Evolutionary conservation across 2,329 filamentous ascomycete genomes (phyloP).

Genomic region (Torrubiellomyces zombiae): DNA sequence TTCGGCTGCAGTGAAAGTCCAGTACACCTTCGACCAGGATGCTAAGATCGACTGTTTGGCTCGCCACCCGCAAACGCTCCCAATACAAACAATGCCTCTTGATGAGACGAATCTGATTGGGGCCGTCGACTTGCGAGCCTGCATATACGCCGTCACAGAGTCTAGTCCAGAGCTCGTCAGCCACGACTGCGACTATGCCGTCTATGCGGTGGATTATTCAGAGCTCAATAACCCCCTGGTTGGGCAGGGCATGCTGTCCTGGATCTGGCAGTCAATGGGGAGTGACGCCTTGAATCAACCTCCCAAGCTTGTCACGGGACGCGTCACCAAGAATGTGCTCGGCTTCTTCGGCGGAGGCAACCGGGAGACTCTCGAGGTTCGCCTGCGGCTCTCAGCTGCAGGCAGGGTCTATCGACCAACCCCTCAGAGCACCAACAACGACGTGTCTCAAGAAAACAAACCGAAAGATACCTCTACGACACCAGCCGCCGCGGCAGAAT

Average conservation of each 20-base stretch:
- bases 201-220: constrained; percentile 93
- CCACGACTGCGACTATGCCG: constrained; percentile 72
- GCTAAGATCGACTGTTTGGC: constrained; percentile 81
- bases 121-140: constrained; percentile 71
- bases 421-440: constrained; percentile 10
- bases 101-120: constrained; percentile 73
- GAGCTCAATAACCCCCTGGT: constrained; percentile 87
- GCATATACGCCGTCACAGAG: constrained; percentile 62
- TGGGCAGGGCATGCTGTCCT: constrained; percentile 88
- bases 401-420: constrained; percentile 31
- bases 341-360: constrained; percentile 70
- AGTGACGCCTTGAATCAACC: constrained; percentile 30
- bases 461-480: constrained; percentile 21
- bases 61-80: constrained; percentile 61
- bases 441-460: constrained; percentile 6
- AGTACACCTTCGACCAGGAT: constrained; percentile 88
- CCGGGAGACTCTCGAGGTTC: constrained; percentile 85
- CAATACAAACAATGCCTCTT: constrained; percentile 64
- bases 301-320: constrained; percentile 68
- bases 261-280: constrained; percentile 41
- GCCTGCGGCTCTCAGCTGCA: constrained; percentile 68
- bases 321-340: constrained; percentile 72
- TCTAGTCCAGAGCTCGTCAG: constrained; percentile 67
- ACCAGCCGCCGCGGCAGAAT: constrained; percentile 52
- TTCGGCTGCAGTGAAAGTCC: constrained; percentile 60